Conservation (phyloP, 495 filamentous ascomycete species). For the Neurospora sp. region DNA sequence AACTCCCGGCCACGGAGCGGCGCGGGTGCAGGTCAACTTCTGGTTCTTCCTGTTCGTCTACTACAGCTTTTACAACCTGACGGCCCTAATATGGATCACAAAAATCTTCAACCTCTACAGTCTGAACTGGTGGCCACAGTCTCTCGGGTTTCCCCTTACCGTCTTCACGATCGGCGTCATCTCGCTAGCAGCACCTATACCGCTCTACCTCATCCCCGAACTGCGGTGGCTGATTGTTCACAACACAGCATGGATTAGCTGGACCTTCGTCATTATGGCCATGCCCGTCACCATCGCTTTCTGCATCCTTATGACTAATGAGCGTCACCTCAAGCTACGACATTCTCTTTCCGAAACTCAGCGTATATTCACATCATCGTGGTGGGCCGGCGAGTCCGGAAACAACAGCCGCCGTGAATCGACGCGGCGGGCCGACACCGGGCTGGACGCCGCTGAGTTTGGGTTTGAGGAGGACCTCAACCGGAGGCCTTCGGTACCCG, state of each 20-base stretch:
- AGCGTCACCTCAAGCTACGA: constrained; percentile 44
- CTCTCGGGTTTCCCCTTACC: constrained; percentile 48
- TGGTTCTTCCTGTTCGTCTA: constrained; percentile 59
- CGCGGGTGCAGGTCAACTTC: constrained; percentile 52
- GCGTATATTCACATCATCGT: constrained; percentile 50
- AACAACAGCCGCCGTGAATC: constrained; percentile 27
- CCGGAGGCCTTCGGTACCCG: constrained; percentile 17
- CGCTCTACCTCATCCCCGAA: constrained; percentile 44
- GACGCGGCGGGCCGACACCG: constrained; percentile 20
- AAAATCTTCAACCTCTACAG: constrained; percentile 60
- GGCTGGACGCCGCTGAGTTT: constrained; percentile 8
- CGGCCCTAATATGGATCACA: constrained; percentile 55
- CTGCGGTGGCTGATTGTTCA: constrained; percentile 38
- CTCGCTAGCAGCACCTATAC: constrained; percentile 43
- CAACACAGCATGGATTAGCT: constrained; percentile 54
- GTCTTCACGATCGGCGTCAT: constrained; percentile 45
- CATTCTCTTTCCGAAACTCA: constrained; percentile 51
- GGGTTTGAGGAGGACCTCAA: constrained; percentile 13
- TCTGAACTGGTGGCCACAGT: constrained; percentile 54
- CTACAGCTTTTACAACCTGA: constrained; percentile 55
- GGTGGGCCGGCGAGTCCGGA: constrained; percentile 46
- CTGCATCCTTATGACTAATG: constrained; percentile 46
- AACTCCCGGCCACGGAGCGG: constrained; percentile 48
- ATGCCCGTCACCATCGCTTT: constrained; percentile 52
- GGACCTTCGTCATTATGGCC: constrained; percentile 56